Conservation (phyloP, 192 early-diverging fungal genomes). For the Coemansia sp. region DNA sequence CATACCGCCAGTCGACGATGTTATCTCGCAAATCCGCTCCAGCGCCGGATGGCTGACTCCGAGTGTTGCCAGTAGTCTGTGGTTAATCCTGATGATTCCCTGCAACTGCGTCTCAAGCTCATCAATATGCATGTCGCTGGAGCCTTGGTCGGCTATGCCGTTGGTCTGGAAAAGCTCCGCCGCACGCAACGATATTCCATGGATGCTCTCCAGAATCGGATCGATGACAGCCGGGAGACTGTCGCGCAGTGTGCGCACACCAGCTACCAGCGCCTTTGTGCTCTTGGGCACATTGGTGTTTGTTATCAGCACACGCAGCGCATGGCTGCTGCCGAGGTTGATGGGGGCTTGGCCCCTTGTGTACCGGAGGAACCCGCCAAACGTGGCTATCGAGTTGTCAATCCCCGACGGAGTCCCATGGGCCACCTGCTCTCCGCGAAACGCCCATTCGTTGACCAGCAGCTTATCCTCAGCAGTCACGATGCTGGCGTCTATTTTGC, state of each 20-base stretch:
- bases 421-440: constrained; percentile 88
- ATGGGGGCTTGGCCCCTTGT: constrained; percentile 59
- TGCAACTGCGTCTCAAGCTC: constrained; percentile 22
- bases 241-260: constrained; percentile 64
- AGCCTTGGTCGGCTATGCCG: neutral
- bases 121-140: neutral
- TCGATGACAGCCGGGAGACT: constrained; percentile 61
- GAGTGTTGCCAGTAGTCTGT: constrained; percentile 71
- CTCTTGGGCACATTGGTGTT: constrained; percentile 89
- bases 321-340: constrained; percentile 57
- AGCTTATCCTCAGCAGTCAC: constrained; percentile 31
- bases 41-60: constrained; percentile 85
- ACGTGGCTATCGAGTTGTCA: constrained; percentile 90
- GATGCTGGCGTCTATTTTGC: constrained; percentile 27
- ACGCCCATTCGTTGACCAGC: constrained; percentile 88
- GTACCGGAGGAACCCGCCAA: constrained; percentile 81
- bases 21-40: constrained; percentile 74
- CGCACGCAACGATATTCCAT: constrained; percentile 57
- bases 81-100: constrained; percentile 82
- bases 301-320: constrained; percentile 79
- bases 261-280: constrained; percentile 83
- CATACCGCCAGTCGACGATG: constrained; percentile 59
- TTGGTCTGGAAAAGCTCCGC: constrained; percentile 29
- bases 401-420: constrained; percentile 96
- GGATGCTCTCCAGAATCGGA: constrained; percentile 68